Conservation (phyloP, 768 basidiomycete species). For the Naganishia onofrii region DNA sequence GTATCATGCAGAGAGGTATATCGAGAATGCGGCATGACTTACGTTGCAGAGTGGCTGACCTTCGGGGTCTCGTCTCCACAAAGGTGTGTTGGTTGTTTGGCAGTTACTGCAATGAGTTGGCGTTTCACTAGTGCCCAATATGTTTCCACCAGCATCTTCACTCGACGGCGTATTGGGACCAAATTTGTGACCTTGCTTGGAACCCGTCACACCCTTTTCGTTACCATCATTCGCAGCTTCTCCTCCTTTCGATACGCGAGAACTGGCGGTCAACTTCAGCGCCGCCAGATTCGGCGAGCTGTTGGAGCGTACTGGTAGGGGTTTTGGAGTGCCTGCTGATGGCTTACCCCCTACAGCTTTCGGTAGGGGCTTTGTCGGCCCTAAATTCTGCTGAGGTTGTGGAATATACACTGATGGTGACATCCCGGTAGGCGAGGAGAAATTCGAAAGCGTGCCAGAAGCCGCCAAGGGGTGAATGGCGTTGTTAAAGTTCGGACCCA, state of each 20-base stretch:
- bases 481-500: constrained; percentile 56
- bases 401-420: constrained; percentile 1
- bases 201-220: background rate
- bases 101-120: constrained; percentile 92
- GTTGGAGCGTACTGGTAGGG: constrained; percentile 42
- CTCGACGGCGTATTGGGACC: constrained; percentile 36
- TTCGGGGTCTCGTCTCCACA: constrained; percentile 89
- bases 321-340: constrained; percentile 3
- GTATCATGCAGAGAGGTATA: background rate
- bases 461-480: constrained; percentile 52
- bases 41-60: constrained; percentile 81
- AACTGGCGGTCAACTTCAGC: constrained; percentile 33
- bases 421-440: constrained; percentile 26
- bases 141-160: constrained; percentile 60
- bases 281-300: constrained; percentile 47
- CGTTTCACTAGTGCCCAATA: constrained; percentile 50
- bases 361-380: constrained; percentile 42
- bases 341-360: constrained; percentile 43
- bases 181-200: constrained; percentile 1
- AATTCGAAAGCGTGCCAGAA: constrained; percentile 21
- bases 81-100: constrained; percentile 88
- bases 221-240: background rate
- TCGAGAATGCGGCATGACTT: constrained; percentile 6
- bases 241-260: background rate
- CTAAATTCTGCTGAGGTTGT: background rate